Conservation (phyloP, 352 stramenopile species). For the Phytophthora megakarya region DNA sequence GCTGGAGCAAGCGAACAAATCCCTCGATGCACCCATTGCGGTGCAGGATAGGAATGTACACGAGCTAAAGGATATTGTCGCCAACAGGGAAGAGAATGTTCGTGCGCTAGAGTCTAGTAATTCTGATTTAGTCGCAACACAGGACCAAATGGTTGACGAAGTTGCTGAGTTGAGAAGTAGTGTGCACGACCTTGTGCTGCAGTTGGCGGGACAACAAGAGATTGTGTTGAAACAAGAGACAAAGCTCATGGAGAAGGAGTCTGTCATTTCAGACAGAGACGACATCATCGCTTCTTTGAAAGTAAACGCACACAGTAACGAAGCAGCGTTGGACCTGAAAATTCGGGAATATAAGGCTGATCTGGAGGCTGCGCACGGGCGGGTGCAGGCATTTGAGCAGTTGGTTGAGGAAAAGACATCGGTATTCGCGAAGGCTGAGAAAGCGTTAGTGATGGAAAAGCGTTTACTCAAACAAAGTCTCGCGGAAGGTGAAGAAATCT, state of each 20-base stretch:
- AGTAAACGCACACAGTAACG: constrained; percentile 14
- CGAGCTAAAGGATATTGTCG: constrained; percentile 20
- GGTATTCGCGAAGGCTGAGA: constrained; percentile 26
- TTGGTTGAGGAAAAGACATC: constrained; percentile 39
- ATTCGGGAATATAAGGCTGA: constrained; percentile 33
- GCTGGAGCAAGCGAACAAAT: constrained; percentile 27
- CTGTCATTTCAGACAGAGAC: constrained; percentile 20
- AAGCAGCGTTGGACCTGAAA: constrained; percentile 30
- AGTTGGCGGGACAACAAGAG: constrained; percentile 19
- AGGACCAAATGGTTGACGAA: constrained; percentile 15
- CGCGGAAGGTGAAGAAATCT: constrained; percentile 31
- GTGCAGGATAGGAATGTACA: constrained; percentile 24
- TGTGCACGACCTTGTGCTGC: constrained; percentile 23
- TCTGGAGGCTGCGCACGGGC: constrained; percentile 30
- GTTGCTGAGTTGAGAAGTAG: constrained; percentile 25
- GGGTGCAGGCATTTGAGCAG: constrained; percentile 42
- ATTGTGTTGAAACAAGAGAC: constrained; percentile 18
- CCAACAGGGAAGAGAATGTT: constrained; percentile 28
- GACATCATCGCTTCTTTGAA: constrained; percentile 31
- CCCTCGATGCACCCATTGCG: constrained; percentile 12
- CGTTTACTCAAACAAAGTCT: constrained; percentile 32
- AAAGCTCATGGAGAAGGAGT: constrained; percentile 22
- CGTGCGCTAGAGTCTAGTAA: constrained; percentile 16
- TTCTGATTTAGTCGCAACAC: constrained; percentile 9
- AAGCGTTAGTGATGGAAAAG: constrained; percentile 30